phyloP scores from a whole-genome alignment of 2,329 filamentous ascomycete species.

The Chaetomium sp. region DNA sequence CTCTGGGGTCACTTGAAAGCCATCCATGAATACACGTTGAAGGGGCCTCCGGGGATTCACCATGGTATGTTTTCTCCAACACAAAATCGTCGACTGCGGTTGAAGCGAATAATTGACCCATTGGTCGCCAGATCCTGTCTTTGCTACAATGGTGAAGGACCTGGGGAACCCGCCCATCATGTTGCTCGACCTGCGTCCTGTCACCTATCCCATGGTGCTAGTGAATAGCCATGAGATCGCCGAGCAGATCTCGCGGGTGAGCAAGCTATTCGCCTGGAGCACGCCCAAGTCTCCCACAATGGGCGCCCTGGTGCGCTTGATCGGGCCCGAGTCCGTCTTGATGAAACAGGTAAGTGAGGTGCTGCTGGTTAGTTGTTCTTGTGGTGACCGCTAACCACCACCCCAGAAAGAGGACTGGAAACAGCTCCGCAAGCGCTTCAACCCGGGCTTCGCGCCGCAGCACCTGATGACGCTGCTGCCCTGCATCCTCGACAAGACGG shows the following conservation, averaged over 20 bases:
- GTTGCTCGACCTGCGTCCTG: conserved; percentile 42
- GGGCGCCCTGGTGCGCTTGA: conserved; percentile 34
- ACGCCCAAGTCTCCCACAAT: conserved; percentile 41
- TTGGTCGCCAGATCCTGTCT: conserved; percentile 32
- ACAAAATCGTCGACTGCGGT: neutral
- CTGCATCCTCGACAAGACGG: conserved; percentile 42
- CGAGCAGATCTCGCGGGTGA: conserved; percentile 43
- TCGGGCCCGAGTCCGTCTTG: conserved; percentile 35
- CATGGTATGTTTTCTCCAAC: conserved; percentile 22
- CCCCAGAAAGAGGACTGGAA: conserved; percentile 40
- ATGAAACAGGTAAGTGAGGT: conserved; percentile 23
- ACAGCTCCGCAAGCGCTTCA: conserved; percentile 41
- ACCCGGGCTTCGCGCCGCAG: conserved; percentile 44
- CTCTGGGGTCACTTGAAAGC: conserved; percentile 34
- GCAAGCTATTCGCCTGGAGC: conserved; percentile 40
- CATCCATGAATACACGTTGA: conserved; percentile 26
- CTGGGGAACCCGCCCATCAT: conserved; percentile 41
- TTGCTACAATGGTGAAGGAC: conserved; percentile 37
- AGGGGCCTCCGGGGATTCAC: conserved; percentile 21
- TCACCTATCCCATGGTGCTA: conserved; percentile 40
- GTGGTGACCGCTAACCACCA: neutral
- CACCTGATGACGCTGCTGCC: conserved; percentile 45
- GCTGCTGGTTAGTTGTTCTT: neutral
- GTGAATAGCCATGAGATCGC: conserved; percentile 42
- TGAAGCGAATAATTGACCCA: neutral